Conservation (phyloP, 768 basidiomycete genomes). For the Naematelia aurantialba region DNA sequence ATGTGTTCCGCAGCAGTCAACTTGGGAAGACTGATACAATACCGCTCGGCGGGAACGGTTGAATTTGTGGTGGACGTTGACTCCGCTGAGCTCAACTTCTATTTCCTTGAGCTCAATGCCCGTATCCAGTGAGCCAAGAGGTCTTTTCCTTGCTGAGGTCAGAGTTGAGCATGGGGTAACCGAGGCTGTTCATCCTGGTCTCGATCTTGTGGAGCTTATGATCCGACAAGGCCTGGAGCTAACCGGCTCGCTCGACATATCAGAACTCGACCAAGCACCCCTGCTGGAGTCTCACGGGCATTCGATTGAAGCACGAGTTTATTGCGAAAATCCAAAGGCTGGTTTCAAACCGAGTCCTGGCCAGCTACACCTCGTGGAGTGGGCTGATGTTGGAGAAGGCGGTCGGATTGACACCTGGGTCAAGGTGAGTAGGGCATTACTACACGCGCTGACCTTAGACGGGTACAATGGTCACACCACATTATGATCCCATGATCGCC, state of each 20-base stretch:
- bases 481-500: slow-evolving; percentile 52
- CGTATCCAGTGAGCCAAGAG: background rate
- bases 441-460: too few species aligned
- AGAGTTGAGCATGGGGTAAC: slow-evolving; percentile 98
- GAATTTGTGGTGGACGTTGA: background rate
- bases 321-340: slow-evolving; percentile 88
- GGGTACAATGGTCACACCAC: slow-evolving; percentile 54
- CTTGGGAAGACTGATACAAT: background rate
- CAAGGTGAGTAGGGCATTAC: too few species aligned
- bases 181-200: slow-evolving; percentile 94
- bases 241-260: slow-evolving; percentile 56
- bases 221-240: slow-evolving; percentile 67
- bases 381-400: slow-evolving; percentile 45
- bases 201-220: slow-evolving; percentile 99
- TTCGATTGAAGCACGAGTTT: slow-evolving; percentile 96
- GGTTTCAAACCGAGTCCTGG: slow-evolving; percentile 97
- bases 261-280: slow-evolving; percentile 63
- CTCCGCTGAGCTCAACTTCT: background rate
- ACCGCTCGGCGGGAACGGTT: background rate
- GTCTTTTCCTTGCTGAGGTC: background rate
- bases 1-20: background rate
- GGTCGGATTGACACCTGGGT: slow-evolving; percentile 56
- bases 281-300: slow-evolving; percentile 86
- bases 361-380: slow-evolving; percentile 58
- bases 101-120: background rate